These are phyloP conservation scores for Iberis amara DNA, from an alignment of 441 rosid genomes.

Conservation along the genomic window DNA sequence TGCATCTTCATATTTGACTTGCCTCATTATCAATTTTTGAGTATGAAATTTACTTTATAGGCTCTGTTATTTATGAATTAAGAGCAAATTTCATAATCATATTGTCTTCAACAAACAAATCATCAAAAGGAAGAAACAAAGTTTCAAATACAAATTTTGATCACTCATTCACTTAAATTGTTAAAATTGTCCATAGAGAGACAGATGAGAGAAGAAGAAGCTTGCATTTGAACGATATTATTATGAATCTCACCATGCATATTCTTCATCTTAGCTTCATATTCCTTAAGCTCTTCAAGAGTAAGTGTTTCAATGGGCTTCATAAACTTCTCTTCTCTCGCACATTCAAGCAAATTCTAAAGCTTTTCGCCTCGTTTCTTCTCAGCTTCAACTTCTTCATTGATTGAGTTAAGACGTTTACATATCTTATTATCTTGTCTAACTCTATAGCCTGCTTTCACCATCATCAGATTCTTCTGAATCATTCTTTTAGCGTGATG, in stretches of 20 bases:
- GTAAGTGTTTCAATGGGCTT: conserved; percentile 24
- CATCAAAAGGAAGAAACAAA: not conserved
- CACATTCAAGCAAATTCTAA: conserved; percentile 21
- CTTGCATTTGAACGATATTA: conserved; percentile 15
- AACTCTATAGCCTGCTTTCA: not conserved
- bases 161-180: not conserved
- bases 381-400: conserved; percentile 21
- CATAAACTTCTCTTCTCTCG: conserved; percentile 18
- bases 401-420: conserved; percentile 23
- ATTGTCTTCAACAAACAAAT: too few species aligned
- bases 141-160: not conserved
- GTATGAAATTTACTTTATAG: too few species aligned
- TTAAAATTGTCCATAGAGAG: not conserved
- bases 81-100: too few species aligned
- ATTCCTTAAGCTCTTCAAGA: conserved; percentile 25
- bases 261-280: conserved; percentile 11
- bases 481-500: conserved; percentile 23
- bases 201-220: conserved; percentile 18
- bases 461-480: conserved; percentile 10
- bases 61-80: too few species aligned
- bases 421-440: conserved; percentile 25
- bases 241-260: conserved; percentile 4
- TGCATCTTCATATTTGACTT: too few species aligned
- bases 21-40: too few species aligned
- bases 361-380: conserved; percentile 24